A percentile compares a stretch with the other conserved stretches of the same genome.
These are phyloP conservation scores for Claviceps sp. DNA, from an alignment of 2,329 filamentous ascomycete genomes.

Conservation along the genomic window DNA sequence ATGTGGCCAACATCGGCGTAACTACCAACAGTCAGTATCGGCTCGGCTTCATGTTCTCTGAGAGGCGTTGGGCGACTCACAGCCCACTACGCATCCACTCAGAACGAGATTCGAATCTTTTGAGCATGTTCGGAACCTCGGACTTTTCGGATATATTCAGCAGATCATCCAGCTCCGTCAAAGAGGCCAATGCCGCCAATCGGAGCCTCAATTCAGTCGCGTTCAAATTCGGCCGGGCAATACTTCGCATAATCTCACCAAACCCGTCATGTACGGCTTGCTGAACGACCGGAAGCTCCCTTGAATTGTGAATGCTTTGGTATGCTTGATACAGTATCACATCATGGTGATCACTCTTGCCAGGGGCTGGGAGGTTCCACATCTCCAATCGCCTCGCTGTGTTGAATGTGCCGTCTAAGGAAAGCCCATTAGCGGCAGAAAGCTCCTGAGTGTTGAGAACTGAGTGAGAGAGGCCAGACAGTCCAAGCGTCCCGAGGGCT, in stretches of 20 bases:
- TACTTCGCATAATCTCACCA: slow-evolving; percentile 41
- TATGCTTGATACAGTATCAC: slow-evolving; percentile 68
- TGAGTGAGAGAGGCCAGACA: slow-evolving; percentile 75
- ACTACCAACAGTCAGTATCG: slow-evolving; percentile 24
- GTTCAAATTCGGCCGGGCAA: slow-evolving; percentile 36
- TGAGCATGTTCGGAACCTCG: slow-evolving; percentile 48
- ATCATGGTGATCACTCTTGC: slow-evolving; percentile 45
- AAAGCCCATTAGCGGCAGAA: slow-evolving; percentile 40
- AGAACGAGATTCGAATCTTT: slow-evolving; percentile 49
- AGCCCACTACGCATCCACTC: slow-evolving; percentile 73
- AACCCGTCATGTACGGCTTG: slow-evolving; percentile 51
- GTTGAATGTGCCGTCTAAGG: slow-evolving; percentile 59
- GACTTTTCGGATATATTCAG: slow-evolving; percentile 44
- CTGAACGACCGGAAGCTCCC: slow-evolving; percentile 38
- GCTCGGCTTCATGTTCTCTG: neutral
- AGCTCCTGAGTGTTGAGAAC: slow-evolving; percentile 56
- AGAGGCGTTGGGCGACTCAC: slow-evolving; percentile 31
- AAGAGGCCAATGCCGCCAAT: slow-evolving; percentile 51
- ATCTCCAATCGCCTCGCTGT: slow-evolving; percentile 74
- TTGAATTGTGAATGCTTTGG: slow-evolving; percentile 60
- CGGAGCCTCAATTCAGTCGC: slow-evolving; percentile 39
- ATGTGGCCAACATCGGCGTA: slow-evolving; percentile 70
- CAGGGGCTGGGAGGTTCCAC: slow-evolving; percentile 77
- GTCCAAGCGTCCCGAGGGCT: slow-evolving; percentile 65
- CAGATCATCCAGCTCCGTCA: slow-evolving; percentile 73